Percentiles rank a stretch among this genome's conserved stretches.
Evolutionary conservation across 192 early-diverging fungal genomes (phyloP).

Genomic region (Coemansia sp.): DNA sequence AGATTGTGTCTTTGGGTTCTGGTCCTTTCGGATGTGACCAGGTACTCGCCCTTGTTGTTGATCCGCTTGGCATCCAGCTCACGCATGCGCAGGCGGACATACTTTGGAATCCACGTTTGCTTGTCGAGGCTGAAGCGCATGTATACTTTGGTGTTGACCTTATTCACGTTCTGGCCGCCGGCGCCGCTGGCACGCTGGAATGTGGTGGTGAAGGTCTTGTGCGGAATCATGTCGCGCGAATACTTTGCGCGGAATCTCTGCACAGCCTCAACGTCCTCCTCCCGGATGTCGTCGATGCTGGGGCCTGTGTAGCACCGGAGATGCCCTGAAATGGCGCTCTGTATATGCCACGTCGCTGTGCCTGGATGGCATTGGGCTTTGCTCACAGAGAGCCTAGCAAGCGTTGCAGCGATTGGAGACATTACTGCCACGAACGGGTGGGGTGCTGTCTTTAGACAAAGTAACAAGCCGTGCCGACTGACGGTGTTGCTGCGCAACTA

Average conservation of each 20-base stretch:
- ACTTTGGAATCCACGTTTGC: constrained; percentile 72
- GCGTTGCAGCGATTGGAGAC: background rate
- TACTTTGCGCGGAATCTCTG: constrained; percentile 55
- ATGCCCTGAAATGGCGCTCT: background rate
- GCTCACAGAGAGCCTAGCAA: background rate
- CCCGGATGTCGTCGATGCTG: constrained; percentile 27
- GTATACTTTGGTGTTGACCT: constrained; percentile 86
- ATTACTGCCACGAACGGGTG: background rate
- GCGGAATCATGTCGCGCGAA: constrained; percentile 61
- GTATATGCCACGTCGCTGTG: background rate
- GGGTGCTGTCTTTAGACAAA: too few relatives aligned
- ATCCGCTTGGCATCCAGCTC: constrained; percentile 59
- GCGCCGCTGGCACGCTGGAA: constrained; percentile 79
- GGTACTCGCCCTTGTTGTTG: constrained; percentile 70
- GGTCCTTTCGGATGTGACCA: constrained; percentile 73
- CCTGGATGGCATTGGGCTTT: background rate
- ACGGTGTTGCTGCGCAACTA: background rate
- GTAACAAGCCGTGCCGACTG: background rate
- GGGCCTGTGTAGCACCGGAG: background rate
- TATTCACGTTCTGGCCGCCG: constrained; percentile 94
- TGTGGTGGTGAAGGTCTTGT: constrained; percentile 57
- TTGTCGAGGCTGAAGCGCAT: constrained; percentile 69
- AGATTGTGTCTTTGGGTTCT: constrained; percentile 75
- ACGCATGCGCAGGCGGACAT: constrained; percentile 61
- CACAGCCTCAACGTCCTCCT: constrained; percentile 48